Evolutionary conservation across 1,284 basidiomycete genomes (phyloP).

Genomic region (Pascua sp.): DNA sequence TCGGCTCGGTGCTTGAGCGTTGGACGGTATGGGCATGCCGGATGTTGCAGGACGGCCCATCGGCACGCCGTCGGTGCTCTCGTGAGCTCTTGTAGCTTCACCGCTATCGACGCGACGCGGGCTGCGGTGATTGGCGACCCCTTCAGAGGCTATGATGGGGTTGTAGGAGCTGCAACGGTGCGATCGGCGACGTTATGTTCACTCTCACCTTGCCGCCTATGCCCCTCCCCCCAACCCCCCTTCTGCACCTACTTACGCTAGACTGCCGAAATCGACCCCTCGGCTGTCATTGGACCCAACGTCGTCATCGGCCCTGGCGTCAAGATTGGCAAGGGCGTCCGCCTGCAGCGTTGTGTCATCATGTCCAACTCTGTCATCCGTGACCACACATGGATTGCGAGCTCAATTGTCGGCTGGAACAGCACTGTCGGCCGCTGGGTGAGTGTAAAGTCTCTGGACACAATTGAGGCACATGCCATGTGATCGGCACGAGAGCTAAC

Average conservation of each 20-base stretch:
- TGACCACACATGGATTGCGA: constrained; percentile 55
- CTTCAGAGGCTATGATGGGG: no score
- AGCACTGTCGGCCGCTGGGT: constrained; percentile 55
- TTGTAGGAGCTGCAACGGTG: background rate
- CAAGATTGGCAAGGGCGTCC: constrained; percentile 54
- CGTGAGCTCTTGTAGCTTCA: no score
- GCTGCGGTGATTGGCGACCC: no score
- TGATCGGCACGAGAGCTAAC: constrained; percentile 1
- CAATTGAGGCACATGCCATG: background rate
- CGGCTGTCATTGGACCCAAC: constrained; percentile 55
- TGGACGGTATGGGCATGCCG: no score
- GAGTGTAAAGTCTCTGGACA: constrained; percentile 14
- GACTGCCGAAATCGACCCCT: constrained; percentile 54
- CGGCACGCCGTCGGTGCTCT: no score
- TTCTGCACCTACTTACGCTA: constrained; percentile 18
- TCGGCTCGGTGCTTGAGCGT: background rate
- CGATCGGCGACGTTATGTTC: constrained; percentile 3
- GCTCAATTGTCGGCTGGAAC: constrained; percentile 56
- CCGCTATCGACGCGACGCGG: no score
- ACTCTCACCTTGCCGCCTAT: no score
- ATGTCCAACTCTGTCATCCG: constrained; percentile 53
- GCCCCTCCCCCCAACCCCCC: no score
- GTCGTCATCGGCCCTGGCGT: constrained; percentile 55
- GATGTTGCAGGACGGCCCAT: no score
- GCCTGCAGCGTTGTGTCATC: constrained; percentile 56